Evolutionary conservation across 148 eudicot species (phyloP).

Genomic region (Simmondsia chinensis): DNA sequence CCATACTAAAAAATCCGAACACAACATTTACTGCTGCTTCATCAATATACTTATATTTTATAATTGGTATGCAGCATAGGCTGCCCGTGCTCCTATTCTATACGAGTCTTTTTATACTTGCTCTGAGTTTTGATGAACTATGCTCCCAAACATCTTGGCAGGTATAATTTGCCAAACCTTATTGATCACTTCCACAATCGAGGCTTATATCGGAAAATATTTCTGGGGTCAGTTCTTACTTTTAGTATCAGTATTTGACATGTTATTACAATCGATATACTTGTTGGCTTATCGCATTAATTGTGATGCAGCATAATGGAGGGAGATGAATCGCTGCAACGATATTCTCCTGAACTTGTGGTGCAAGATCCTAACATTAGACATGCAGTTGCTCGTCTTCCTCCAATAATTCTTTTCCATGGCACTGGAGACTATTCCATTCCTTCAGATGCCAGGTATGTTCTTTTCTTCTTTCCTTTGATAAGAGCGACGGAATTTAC

Average conservation of each 20-base stretch:
- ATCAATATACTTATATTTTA: too few relatives aligned
- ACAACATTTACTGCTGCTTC: too few relatives aligned
- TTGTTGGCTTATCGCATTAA: slow-evolving; percentile 9
- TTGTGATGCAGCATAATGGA: slow-evolving; percentile 69
- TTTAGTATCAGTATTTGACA: not conserved
- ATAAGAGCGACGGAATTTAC: too few relatives aligned
- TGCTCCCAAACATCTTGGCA: slow-evolving; percentile 24
- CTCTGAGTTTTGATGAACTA: too few relatives aligned
- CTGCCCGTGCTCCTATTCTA: too few relatives aligned
- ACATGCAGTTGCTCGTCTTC: slow-evolving; percentile 61
- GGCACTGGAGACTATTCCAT: slow-evolving; percentile 94
- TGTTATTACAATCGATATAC: not conserved
- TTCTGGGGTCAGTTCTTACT: slow-evolving; percentile 42
- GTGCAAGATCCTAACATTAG: slow-evolving; percentile 60
- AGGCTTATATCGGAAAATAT: slow-evolving; percentile 80
- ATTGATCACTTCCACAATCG: slow-evolving; percentile 75
- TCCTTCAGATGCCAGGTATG: slow-evolving; percentile 77
- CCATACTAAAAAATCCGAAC: too few relatives aligned
- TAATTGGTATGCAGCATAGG: too few relatives aligned
- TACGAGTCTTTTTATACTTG: too few relatives aligned
- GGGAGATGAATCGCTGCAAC: slow-evolving; percentile 64
- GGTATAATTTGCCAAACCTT: slow-evolving; percentile 76
- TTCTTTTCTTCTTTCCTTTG: not conserved
- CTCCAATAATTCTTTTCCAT: slow-evolving; percentile 72
- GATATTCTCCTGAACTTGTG: slow-evolving; percentile 75